Evolutionary conservation across 208 protist species (phyloP), one percentile per base, ranked within the genome.

Genomic region (Wallacemonas collosoma): DNA sequence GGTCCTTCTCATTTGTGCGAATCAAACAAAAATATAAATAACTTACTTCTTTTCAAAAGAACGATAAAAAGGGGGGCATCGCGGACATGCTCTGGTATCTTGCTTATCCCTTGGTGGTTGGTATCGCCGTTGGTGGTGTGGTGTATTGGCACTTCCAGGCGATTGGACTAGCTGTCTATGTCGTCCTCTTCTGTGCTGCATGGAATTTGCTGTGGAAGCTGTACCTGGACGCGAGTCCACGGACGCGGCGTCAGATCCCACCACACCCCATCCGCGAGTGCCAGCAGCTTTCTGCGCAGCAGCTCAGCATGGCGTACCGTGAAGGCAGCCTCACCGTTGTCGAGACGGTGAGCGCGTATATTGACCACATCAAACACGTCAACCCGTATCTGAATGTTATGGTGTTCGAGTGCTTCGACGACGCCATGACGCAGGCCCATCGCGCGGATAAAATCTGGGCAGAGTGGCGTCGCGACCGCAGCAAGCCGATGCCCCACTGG

Each of bases 361-460:
- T 97, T 77, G 81, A 83, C 9, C 89, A 93, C 73, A 95, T 95
- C 60, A 82, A 90, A 74, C 72, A 67, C 26, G 84, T 94, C 41
- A 94, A 97, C 72, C 88, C 88, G 14, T 93, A 91, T 56, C 40
- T 95, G 48, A 95, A 94, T 78, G 66, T 68, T 1, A 78, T 97
- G 58, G 86, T 95, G 26, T 93, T 93, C 73, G 85, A 93, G 44
- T 88, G 88, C 80, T 97, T 94, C 64, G 93, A 95, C 36, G 85
- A 93, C 60, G 90, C 90, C 48, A 77, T 88, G 70, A 64, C 38
- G 68, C 39, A 79, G 26, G 89, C 90, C 4, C 66, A 48, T 12
- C 62, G 80, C 58, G 90, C 93, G 26, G 90, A 95, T 67, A 64
- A 66, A 41, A 64, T 81, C 39, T 94, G 88, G 87, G 76, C 67